Base-by-base conservation (phyloP, 164 flowering plant species). In the Stephania cephalantha region DNA sequence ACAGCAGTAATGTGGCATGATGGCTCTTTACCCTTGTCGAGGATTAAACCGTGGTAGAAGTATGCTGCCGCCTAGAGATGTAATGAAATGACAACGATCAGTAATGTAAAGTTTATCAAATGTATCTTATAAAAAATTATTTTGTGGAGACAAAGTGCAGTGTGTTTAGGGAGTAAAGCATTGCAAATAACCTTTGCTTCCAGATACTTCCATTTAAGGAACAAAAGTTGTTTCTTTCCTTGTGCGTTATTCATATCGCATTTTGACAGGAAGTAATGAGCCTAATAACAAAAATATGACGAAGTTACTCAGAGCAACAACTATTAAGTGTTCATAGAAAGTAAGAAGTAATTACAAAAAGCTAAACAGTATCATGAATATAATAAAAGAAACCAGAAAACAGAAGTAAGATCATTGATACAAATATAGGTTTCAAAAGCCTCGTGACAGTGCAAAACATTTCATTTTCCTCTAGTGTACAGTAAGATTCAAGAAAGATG, bases 121-220 rank as follows among this genome's bases (percentile, higher is more conserved):
- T 48, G 70, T 68, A 35, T 35, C 42, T 35, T 35, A 35, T 35
- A 35, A 35, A 35, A 35, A 35, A 35, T 35, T 35, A 35, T 35
- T 35, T 35, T 35, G 4, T 35, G 42, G 42, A 76, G 50, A 11
- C 68, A 20, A 5, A 7, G 18, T 9, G 15, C 9, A 61, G n/a
- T 22, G 12, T 9, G 31, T 53, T 22, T 25, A 35, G 69, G 20
- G 4, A 29, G 35, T 29, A 35, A 10, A 44, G 6, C 46, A 78
- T 25, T 73, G 45, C n/a, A n/a, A n/a, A 22, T n/a, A 25, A 95
- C 99, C 99, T 93, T 95, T 64, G 98, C 90, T 85, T 95, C 97
- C 7, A 93, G 87, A 73, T 88, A 90, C 81, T 95, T 95, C 95
- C 97, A 95, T 82, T 88, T 90, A 78, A 93, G 85, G 86, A 91